A percentile compares a stretch with the other conserved stretches of the same genome.
Conservation (phyloP, 306 rosid species). For the Quercus gilva region DNA sequence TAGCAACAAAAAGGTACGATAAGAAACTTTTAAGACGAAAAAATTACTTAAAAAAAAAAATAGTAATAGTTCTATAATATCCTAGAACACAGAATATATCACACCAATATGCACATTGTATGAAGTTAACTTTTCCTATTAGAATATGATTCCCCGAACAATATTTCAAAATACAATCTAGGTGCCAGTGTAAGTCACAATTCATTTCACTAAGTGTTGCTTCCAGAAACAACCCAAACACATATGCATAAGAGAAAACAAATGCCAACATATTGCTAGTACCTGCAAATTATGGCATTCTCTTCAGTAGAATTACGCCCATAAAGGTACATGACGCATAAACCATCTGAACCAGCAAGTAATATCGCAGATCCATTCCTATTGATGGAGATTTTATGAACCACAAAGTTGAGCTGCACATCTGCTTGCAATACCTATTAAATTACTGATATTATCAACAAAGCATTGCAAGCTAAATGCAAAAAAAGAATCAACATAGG, state of each 20-base stretch:
- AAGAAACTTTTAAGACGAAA: background rate
- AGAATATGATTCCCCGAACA: background rate
- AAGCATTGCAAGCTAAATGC: conserved; percentile 1
- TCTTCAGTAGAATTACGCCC: conserved; percentile 60
- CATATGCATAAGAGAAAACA: conserved; percentile 1
- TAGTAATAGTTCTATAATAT: conserved; percentile 1
- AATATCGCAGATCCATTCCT: conserved; percentile 70
- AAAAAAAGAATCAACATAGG: background rate
- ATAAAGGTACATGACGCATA: conserved; percentile 73
- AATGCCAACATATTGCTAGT: background rate
- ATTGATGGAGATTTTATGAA: conserved; percentile 69
- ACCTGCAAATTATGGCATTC: conserved; percentile 74
- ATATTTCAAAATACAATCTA: background rate
- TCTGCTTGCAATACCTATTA: conserved; percentile 73
- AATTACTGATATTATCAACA: conserved; percentile 16
- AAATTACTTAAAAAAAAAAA: background rate
- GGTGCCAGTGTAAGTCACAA: background rate
- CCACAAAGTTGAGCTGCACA: conserved; percentile 44
- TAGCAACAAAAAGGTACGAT: background rate
- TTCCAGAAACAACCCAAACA: background rate
- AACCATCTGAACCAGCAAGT: conserved; percentile 60
- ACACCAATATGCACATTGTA: conserved; percentile 4
- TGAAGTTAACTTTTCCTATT: background rate
- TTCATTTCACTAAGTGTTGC: background rate
- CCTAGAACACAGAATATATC: conserved; percentile 4